Percentiles rank a stretch among this genome's conserved stretches.
Evolutionary conservation across 257 asterid genomes (phyloP).

Genomic region (Fraxinus quadrangulata): DNA sequence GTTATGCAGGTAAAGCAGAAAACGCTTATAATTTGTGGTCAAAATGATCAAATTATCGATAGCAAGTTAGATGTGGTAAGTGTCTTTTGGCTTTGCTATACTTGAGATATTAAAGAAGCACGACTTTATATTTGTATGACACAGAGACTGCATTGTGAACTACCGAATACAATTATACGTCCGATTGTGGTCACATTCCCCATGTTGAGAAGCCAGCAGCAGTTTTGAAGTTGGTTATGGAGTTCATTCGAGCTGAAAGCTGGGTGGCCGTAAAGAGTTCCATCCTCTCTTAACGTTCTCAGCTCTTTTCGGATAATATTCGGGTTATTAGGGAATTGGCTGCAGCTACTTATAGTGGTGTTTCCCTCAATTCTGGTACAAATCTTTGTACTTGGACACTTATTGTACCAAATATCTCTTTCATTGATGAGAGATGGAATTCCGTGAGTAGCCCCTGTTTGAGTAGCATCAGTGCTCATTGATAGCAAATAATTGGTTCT

Average conservation of each 20-base stretch:
- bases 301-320: background rate
- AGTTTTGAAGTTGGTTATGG: constrained; percentile 59
- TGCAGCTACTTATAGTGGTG: background rate
- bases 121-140: constrained; percentile 11
- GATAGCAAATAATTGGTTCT: no score
- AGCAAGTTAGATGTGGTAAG: constrained; percentile 76
- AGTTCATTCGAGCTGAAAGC: constrained; percentile 49
- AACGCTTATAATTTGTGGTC: constrained; percentile 93
- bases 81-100: constrained; percentile 9
- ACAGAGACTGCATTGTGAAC: constrained; percentile 82
- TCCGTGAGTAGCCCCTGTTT: no score
- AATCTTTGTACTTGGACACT: background rate
- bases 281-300: constrained; percentile 23
- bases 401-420: no score
- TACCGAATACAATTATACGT: constrained; percentile 69
- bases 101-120: background rate
- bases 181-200: constrained; percentile 89
- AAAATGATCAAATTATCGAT: constrained; percentile 83
- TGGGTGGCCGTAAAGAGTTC: constrained; percentile 25
- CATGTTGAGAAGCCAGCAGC: constrained; percentile 89
- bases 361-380: background rate
- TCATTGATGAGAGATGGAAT: no score
- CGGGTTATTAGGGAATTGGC: background rate
- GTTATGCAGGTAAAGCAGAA: constrained; percentile 73
- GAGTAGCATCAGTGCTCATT: no score